Conservation (phyloP, 768 basidiomycete genomes). For the Coprinellus aureogranulatus region DNA sequence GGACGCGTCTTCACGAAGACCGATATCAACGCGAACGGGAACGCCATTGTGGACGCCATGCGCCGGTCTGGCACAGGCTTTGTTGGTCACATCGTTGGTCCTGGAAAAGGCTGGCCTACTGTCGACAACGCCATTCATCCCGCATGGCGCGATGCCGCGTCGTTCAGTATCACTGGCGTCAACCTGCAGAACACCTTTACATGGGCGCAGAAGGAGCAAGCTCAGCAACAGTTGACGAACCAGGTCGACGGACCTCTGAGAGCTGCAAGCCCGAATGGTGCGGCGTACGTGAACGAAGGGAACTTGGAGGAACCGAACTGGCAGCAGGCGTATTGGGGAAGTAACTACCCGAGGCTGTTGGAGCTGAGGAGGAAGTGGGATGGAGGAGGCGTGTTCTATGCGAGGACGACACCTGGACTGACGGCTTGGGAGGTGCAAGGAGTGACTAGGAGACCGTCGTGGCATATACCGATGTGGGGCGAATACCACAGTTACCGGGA, state of each 20-base stretch:
- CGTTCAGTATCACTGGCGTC: neutral
- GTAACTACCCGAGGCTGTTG: conserved; percentile 10
- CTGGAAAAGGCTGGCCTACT: neutral
- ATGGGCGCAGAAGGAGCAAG: conserved; percentile 1
- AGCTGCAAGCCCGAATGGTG: conserved; percentile 11
- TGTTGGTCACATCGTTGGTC: conserved; percentile 9
- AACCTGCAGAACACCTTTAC: neutral
- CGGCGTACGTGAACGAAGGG: conserved; percentile 10
- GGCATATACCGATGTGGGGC: conserved; percentile 38
- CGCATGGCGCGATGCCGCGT: neutral
- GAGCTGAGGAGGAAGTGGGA: conserved; percentile 6
- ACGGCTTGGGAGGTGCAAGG: conserved; percentile 15
- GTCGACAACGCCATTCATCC: conserved; percentile 11
- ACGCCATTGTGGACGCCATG: conserved; percentile 7
- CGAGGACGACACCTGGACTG: conserved; percentile 6
- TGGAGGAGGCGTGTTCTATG: conserved; percentile 5
- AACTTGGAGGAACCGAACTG: conserved; percentile 13
- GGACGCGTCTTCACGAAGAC: conserved; percentile 11
- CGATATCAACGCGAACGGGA: conserved; percentile 9
- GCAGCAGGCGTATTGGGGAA: conserved; percentile 14
- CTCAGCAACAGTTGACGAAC: conserved; percentile 9
- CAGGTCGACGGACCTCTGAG: conserved; percentile 5
- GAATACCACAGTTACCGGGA: conserved; percentile 13
- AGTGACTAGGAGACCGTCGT: conserved; percentile 46
- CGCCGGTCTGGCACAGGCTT: neutral